A percentile compares a stretch with the other conserved stretches of the same genome.
Evolutionary conservation across 345 rosid species (phyloP).

Genomic region (Brassica incana): DNA sequence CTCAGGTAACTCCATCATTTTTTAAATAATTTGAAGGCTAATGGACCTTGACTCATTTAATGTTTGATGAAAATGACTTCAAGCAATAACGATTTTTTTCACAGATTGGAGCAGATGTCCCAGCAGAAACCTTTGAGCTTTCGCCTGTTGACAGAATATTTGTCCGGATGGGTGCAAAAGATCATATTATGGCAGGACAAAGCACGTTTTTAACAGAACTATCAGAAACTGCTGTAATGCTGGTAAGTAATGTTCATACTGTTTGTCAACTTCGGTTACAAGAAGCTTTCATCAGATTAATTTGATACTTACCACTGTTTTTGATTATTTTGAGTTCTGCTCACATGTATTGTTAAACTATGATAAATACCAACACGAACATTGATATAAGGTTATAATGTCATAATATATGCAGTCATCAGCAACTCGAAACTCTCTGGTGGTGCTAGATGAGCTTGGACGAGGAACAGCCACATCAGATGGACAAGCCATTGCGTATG

Average conservation of each 20-base stretch:
- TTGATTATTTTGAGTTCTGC: neutral
- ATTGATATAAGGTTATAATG: neutral
- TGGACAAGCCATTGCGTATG: constrained; percentile 99
- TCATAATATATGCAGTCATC: constrained; percentile 56
- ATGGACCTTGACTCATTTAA: constrained; percentile 4
- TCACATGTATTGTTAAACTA: constrained; percentile 7
- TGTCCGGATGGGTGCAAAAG: constrained; percentile 98
- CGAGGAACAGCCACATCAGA: constrained; percentile 98
- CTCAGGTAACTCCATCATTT: constrained; percentile 64
- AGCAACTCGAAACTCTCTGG: constrained; percentile 76
- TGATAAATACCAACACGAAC: neutral
- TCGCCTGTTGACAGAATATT: constrained; percentile 84
- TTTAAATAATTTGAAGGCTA: neutral
- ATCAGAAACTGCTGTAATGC: constrained; percentile 93
- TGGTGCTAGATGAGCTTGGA: constrained; percentile 95
- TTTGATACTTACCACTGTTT: constrained; percentile 2
- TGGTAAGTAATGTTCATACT: constrained; percentile 52
- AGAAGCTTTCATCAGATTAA: constrained; percentile 4
- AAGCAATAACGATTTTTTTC: constrained; percentile 14
- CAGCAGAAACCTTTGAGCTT: constrained; percentile 83
- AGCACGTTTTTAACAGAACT: constrained; percentile 96
- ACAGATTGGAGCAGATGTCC: constrained; percentile 93
- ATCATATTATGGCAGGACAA: constrained; percentile 91
- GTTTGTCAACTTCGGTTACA: constrained; percentile 14
- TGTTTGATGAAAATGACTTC: neutral